Base-by-base conservation (phyloP, 441 rosid genomes). In the Syzygium syzygioides region DNA sequence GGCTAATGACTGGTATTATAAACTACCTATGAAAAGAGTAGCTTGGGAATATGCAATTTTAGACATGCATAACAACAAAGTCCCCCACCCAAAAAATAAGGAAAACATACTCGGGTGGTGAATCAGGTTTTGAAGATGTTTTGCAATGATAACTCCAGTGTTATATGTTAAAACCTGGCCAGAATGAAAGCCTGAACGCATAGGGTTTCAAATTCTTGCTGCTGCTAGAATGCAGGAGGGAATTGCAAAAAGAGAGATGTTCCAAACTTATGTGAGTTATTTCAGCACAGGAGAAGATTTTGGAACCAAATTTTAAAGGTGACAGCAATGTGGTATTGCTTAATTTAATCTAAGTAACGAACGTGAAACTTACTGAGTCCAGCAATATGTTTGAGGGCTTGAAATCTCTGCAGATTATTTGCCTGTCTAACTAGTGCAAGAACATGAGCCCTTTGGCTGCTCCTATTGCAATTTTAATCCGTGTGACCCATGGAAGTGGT, bases 91-190 rank as follows among this genome's bases (percentile, higher is more conserved):
- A 30, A 64, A 30, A 64, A 4, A 30, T 64, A 15, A 17, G 41
- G 41, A 3, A 14, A 64, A 30, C 76, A 64, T 64, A 64, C 76
- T 30, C 3, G 0, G 12, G 41, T 15, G 37, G 20, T 23, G 5
- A 15, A 64, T 4, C 76, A 17, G 41, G 37, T 15, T 64, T n/a
- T 30, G 20, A 30, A 30, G 76, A 64, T 62, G 68, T 30, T 64
- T 64, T 64, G 76, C 76, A 15, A 0, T 7, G 19, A 4, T 64
- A 15, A 17, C 23, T 64, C 66, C 66, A 0, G 0, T 30, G 20
- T 64, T 28, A 57, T 12, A 60, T 12, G 32, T 60, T 32, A 60
- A 59, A 60, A 60, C 66, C 66, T 26, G 66, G 66, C 32, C 18
- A 41, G 45, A 41, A 41, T 41, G 45, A 41, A 41, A 41, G 37